Percentiles rank a stretch among this genome's conserved stretches.
Evolutionary conservation across 2,329 filamentous ascomycete genomes (phyloP).

Genomic region (Colletotrichum orbiculare): DNA sequence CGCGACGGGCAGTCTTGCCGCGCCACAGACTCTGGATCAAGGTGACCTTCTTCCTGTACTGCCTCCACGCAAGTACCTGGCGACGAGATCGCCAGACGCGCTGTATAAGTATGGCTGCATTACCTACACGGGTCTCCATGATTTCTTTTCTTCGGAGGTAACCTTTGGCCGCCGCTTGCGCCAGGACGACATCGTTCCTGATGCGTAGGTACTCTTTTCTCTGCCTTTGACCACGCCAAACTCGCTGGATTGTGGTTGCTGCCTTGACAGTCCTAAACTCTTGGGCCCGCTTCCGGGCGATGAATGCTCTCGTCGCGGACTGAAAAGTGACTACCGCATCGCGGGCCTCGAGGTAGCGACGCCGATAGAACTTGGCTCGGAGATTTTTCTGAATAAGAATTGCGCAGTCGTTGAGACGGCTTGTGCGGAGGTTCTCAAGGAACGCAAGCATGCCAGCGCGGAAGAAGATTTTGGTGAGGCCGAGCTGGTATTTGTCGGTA

Average conservation of each 20-base stretch:
- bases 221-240: conserved; percentile 94
- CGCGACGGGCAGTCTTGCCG: conserved; percentile 80
- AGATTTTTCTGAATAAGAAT: conserved; percentile 99
- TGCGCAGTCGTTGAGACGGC: conserved; percentile 89
- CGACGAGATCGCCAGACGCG: conserved; percentile 86
- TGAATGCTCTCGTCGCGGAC: conserved; percentile 79
- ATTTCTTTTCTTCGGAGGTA: conserved; percentile 91
- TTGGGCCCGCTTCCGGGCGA: conserved; percentile 81
- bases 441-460: conserved; percentile 98
- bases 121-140: conserved; percentile 91
- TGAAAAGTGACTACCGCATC: conserved; percentile 85
- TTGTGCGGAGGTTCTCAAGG: conserved; percentile 92
- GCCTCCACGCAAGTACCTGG: conserved; percentile 83
- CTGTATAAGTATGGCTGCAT: conserved; percentile 91
- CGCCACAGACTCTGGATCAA: conserved; percentile 95
- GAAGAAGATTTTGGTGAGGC: conserved; percentile 99
- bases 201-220: conserved; percentile 82
- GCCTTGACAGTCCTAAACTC: conserved; percentile 86
- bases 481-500: conserved; percentile 95
- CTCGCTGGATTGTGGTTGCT: conserved; percentile 92
- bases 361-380: conserved; percentile 92
- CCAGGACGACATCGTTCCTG: conserved; percentile 84
- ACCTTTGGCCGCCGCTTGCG: conserved; percentile 92
- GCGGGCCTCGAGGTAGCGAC: conserved; percentile 88
- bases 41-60: conserved; percentile 89